phyloP scores from a whole-genome alignment of 495 filamentous ascomycete species.

The Xylaria bambusicola region DNA sequence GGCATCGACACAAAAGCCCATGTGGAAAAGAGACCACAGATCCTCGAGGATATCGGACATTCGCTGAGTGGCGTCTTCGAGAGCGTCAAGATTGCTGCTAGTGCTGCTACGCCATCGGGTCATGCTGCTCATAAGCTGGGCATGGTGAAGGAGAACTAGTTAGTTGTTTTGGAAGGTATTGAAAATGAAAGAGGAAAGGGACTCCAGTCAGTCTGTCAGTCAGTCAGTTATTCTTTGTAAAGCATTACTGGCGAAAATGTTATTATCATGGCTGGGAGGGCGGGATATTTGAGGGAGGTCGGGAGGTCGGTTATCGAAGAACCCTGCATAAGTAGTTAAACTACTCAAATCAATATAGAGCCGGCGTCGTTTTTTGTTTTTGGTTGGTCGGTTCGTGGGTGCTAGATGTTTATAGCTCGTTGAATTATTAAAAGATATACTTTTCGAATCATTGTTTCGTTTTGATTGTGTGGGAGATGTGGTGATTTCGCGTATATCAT shows the following conservation, averaged over 20 bases:
- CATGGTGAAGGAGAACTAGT: not conserved
- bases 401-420: too few species aligned
- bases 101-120: conserved; percentile 33
- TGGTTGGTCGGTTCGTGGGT: too few species aligned
- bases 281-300: not conserved
- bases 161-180: not conserved
- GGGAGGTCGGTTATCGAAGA: not conserved
- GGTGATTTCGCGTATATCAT: too few species aligned
- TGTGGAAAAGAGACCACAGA: conserved; percentile 22
- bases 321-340: too few species aligned
- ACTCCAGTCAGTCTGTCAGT: too few species aligned
- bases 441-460: too few species aligned
- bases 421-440: too few species aligned
- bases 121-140: conserved; percentile 13
- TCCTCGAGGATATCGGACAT: conserved; percentile 29
- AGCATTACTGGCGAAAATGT: not conserved
- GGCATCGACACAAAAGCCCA: conserved; percentile 31
- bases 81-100: conserved; percentile 32
- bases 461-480: too few species aligned
- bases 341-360: not conserved
- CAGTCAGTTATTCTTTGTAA: not conserved
- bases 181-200: too few species aligned
- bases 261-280: not conserved
- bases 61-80: conserved; percentile 33
- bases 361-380: not conserved